Base-by-base conservation (phyloP, 805 yeast genomes). In the Debaryomyces castellii region DNA sequence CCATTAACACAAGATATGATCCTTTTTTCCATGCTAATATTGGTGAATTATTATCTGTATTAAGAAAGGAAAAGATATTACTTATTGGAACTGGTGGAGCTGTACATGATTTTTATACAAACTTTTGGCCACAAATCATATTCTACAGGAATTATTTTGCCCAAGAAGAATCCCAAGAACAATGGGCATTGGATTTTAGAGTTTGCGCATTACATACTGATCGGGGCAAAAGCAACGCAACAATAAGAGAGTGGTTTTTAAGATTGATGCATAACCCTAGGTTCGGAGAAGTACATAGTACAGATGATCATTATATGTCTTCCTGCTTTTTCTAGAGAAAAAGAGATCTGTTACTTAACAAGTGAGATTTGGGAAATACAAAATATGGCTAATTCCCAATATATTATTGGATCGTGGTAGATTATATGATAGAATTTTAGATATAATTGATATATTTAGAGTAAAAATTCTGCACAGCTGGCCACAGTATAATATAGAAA, bases 331-430 rank as follows among this genome's bases (percentile, higher is more conserved):
- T 23, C 41, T 5, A 39, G 32, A 16, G 8, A 10, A 17, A 28
- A 39, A 6, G 41, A 39, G 6, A 8, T 39, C 21, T 33, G 41
- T 3, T 14, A 39, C 25, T 20, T 39, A 10, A 39, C 41, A 16
- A 39, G 41, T n/a, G 41, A 39, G 21, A 14, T 39, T 22, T 39
- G 41, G 41, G 41, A 39, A 24, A 23, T 39, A 16, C 41, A 39
- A 25, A 39, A 39, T 28, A 39, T 39, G 41, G 41, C 34, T 4
- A 24, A 39, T 24, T 39, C 41, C 7, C 41, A 39, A 16, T 39
- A 39, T 28, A 39, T 39, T 14, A 28, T 39, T 16, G 41, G 41
- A 10, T 12, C 41, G 5, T 25, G 34, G 34, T 39, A 39, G 21
- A 10, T 10, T 10, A 27, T 27, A 27, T 27, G 14, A 7, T 24